Conservation (phyloP, 164 flowering plant species). For the Aristolochia fimbriata region DNA sequence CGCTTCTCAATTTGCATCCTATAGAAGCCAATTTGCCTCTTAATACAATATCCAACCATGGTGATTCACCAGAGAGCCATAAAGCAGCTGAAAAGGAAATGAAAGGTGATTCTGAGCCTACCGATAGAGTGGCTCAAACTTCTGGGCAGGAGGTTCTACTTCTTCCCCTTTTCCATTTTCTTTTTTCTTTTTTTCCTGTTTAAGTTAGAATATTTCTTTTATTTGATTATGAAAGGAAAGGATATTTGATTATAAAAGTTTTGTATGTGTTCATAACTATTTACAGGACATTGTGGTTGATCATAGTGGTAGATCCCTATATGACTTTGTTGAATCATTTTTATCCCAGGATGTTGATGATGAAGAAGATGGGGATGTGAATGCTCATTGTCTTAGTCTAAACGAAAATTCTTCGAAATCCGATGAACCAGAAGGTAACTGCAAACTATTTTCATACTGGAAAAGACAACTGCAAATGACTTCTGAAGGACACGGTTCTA, state of each 20-base stretch:
- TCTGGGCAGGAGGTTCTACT: too few species aligned
- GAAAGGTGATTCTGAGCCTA: conserved; percentile 59
- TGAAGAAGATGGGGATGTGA: conserved; percentile 40
- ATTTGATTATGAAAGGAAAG: not conserved
- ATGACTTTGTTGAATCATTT: conserved; percentile 80
- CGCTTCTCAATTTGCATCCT: conserved; percentile 58
- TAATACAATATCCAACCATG: conserved; percentile 42
- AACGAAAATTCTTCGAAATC: not conserved
- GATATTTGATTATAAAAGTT: not conserved
- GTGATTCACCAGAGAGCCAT: conserved; percentile 40
- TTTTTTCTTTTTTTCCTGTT: too few species aligned
- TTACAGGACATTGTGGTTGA: not conserved
- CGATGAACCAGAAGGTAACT: not conserved
- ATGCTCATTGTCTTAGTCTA: not conserved
- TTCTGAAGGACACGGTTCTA: not conserved
- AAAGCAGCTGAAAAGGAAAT: conserved; percentile 41
- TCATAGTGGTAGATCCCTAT: conserved; percentile 74
- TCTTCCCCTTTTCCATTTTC: too few species aligned
- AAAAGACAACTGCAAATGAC: not conserved
- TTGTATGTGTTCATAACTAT: not conserved
- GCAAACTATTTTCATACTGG: not conserved
- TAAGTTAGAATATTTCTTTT: conserved; percentile 28
- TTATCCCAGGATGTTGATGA: conserved; percentile 72
- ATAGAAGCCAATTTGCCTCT: conserved; percentile 61
- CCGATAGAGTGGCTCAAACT: conserved; percentile 39